Evolutionary conservation across 768 basidiomycete genomes (phyloP).

Genomic region (Mycena maculata): DNA sequence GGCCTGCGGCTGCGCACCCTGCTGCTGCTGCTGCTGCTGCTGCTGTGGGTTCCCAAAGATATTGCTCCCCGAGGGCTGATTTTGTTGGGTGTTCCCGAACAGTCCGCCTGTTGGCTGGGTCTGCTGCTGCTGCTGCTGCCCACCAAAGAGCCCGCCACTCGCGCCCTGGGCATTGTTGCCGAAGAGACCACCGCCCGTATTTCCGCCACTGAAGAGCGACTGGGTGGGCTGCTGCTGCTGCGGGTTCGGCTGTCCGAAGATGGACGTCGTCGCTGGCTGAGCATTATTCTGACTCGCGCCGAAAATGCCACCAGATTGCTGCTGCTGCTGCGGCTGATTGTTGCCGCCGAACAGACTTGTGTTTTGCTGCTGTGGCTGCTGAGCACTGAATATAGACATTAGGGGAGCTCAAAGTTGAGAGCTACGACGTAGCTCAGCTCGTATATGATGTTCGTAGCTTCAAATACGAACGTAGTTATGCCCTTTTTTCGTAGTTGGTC

Average conservation of each 20-base stretch:
- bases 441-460: too few species aligned
- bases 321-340: constrained; percentile 11
- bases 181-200: constrained; percentile 38
- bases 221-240: constrained; percentile 16
- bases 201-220: constrained; percentile 33
- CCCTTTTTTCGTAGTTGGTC: too few species aligned
- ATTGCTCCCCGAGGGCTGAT: constrained; percentile 35
- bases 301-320: constrained; percentile 20
- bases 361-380: constrained; percentile 22
- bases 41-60: constrained; percentile 40
- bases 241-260: constrained; percentile 29
- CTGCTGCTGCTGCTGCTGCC: constrained; percentile 34
- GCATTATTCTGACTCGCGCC: constrained; percentile 28
- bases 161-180: constrained; percentile 34
- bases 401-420: background rate
- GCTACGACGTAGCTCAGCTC: background rate
- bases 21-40: constrained; percentile 35
- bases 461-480: too few species aligned
- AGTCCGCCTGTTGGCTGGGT: constrained; percentile 37
- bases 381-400: constrained; percentile 27
- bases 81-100: constrained; percentile 45
- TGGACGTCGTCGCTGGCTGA: constrained; percentile 15
- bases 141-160: constrained; percentile 43
- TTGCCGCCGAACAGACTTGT: constrained; percentile 23
- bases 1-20: constrained; percentile 32